Evolutionary conservation across 1,139 yeast species (phyloP).

Genomic region (Meyerozyma sp.): DNA sequence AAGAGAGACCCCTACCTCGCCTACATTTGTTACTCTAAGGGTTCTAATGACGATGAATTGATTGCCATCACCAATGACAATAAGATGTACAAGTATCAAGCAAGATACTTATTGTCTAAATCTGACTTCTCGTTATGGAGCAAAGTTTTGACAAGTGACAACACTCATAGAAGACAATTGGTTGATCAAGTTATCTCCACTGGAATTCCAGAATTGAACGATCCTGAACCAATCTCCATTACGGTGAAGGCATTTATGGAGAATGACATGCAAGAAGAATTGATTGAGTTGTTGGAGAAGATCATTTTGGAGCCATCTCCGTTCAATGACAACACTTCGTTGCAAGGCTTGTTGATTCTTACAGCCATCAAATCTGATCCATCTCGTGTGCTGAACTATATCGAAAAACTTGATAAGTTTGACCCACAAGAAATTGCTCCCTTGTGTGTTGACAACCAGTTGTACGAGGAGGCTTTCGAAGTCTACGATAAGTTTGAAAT

Average conservation of each 20-base stretch:
- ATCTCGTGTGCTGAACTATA: conserved; percentile 73
- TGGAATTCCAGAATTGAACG: conserved; percentile 92
- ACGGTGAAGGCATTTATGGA: conserved; percentile 98
- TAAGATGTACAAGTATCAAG: conserved; percentile 97
- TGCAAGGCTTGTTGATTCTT: conserved; percentile 86
- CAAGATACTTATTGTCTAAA: conserved; percentile 83
- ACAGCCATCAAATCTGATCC: conserved; percentile 96
- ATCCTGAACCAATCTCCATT: conserved; percentile 92
- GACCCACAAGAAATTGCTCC: conserved; percentile 95
- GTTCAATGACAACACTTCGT: conserved; percentile 88
- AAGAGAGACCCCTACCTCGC: conserved; percentile 98
- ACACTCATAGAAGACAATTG: conserved; percentile 82
- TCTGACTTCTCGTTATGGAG: conserved; percentile 83
- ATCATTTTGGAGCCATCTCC: conserved; percentile 96
- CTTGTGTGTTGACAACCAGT: conserved; percentile 81
- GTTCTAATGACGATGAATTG: conserved; percentile 84
- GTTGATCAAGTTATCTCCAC: conserved; percentile 93
- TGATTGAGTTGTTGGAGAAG: conserved; percentile 90
- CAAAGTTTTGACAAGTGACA: conserved; percentile 68
- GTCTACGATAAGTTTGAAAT: conserved; percentile 83
- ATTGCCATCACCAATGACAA: conserved; percentile 91
- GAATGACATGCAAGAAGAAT: conserved; percentile 86
- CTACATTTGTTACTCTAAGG: conserved; percentile 94
- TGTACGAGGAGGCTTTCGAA: conserved; percentile 92
- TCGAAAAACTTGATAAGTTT: conserved; percentile 85